Evolutionary conservation across 306 rosid genomes (phyloP).

Genomic region (Casuarina glauca): DNA sequence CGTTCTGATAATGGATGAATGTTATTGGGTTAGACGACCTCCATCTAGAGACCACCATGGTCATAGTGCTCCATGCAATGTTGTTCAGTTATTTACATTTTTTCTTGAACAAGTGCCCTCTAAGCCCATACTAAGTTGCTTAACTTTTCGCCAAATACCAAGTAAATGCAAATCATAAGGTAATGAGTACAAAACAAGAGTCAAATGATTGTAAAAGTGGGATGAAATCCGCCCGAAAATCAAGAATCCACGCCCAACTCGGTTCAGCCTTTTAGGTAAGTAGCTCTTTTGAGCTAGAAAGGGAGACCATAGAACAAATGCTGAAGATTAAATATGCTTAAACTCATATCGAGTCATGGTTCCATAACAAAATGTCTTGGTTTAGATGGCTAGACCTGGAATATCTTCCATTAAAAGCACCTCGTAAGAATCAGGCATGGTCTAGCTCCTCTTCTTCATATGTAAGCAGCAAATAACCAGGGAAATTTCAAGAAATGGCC

Average conservation of each 20-base stretch:
- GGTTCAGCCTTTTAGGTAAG: neutral
- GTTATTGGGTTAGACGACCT: neutral
- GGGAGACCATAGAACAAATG: conserved; percentile 23
- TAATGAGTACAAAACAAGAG: conserved; percentile 50
- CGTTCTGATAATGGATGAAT: neutral
- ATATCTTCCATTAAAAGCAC: too few relatives aligned
- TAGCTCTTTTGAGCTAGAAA: neutral
- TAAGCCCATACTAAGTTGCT: conserved; percentile 28
- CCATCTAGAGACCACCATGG: neutral
- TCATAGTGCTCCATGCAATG: neutral
- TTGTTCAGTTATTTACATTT: neutral
- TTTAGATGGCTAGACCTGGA: too few relatives aligned
- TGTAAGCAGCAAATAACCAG: too few relatives aligned
- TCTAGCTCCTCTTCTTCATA: too few relatives aligned
- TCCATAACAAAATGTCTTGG: too few relatives aligned
- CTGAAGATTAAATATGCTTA: neutral
- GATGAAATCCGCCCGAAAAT: conserved; percentile 26
- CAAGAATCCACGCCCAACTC: conserved; percentile 33
- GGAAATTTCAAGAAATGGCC: too few relatives aligned
- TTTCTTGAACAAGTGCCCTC: neutral
- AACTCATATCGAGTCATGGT: too few relatives aligned
- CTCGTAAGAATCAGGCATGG: too few relatives aligned
- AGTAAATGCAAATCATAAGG: conserved; percentile 23
- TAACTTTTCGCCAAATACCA: conserved; percentile 15
- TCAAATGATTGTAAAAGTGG: conserved; percentile 18